A percentile compares a stretch with the other conserved stretches of the same genome.
Evolutionary conservation across 75 land plant species (phyloP).

Genomic region (Cupressus sempervirens): DNA sequence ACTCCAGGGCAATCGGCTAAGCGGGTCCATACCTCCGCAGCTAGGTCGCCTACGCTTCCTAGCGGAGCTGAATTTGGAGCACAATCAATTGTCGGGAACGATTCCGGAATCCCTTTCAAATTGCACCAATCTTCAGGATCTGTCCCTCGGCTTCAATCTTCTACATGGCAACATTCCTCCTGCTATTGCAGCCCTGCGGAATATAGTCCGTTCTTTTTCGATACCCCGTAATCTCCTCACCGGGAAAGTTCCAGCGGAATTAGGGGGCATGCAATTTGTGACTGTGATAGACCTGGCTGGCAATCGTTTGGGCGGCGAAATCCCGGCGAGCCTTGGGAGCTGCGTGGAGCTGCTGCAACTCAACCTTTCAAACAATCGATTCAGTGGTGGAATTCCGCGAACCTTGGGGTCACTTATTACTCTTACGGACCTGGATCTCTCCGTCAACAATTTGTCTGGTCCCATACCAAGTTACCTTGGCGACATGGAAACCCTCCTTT

Average conservation of each 20-base stretch:
- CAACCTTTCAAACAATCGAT: slow-evolving; percentile 21
- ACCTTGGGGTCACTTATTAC: slow-evolving; percentile 16
- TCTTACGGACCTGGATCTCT: slow-evolving; percentile 27
- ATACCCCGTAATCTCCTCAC: slow-evolving; percentile 40
- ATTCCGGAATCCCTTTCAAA: slow-evolving; percentile 39
- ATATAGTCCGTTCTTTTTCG: slow-evolving; percentile 36
- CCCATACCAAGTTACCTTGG: slow-evolving; percentile 19
- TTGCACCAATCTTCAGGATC: slow-evolving; percentile 27
- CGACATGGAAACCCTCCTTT: slow-evolving; percentile 7
- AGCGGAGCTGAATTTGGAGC: slow-evolving; percentile 35
- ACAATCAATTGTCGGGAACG: slow-evolving; percentile 23
- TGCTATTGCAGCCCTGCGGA: slow-evolving; percentile 22
- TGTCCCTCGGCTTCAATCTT: slow-evolving; percentile 43
- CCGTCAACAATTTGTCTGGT: slow-evolving; percentile 21
- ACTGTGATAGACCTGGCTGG: slow-evolving; percentile 40
- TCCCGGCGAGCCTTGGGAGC: slow-evolving; percentile 57
- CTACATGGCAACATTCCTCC: slow-evolving; percentile 44
- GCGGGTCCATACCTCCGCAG: slow-evolving; percentile 44
- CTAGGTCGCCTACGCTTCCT: slow-evolving; percentile 31
- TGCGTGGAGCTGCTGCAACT: slow-evolving; percentile 35
- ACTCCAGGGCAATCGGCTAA: slow-evolving; percentile 37
- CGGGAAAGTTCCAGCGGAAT: slow-evolving; percentile 38
- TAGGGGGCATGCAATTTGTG: slow-evolving; percentile 44
- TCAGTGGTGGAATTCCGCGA: slow-evolving; percentile 21
- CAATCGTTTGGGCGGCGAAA: slow-evolving; percentile 45